Percentiles rank a stretch among this genome's conserved stretches.
Evolutionary conservation across 2,329 filamentous ascomycete species (phyloP).

Genomic region (Claviceps fusiformis): DNA sequence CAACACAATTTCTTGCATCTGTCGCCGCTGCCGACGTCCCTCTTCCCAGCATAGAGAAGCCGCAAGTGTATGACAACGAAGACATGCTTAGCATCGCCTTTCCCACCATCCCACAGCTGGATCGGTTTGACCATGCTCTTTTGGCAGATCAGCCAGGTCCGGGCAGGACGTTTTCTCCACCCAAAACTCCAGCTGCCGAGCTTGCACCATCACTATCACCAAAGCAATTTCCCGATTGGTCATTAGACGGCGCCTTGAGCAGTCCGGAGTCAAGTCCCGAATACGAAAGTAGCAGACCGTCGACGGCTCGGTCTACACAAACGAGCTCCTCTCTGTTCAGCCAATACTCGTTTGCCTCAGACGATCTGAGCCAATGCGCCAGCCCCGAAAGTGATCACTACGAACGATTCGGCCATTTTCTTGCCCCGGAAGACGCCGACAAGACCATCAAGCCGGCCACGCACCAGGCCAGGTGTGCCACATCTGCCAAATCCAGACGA

Average conservation of each 20-base stretch:
- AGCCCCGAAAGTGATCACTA: slow-evolving; percentile 31
- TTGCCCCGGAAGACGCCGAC: slow-evolving; percentile 16
- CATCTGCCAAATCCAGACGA: slow-evolving; percentile 27
- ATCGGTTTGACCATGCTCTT: slow-evolving; percentile 19
- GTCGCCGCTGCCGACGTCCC: slow-evolving; percentile 52
- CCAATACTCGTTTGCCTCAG: slow-evolving; percentile 40
- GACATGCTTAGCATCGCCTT: slow-evolving; percentile 27
- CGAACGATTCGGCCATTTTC: slow-evolving; percentile 13
- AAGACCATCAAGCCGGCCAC: slow-evolving; percentile 15
- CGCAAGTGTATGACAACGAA: slow-evolving; percentile 28
- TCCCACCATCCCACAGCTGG: slow-evolving; percentile 20
- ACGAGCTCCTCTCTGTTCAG: slow-evolving; percentile 45
- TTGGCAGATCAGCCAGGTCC: slow-evolving; percentile 19
- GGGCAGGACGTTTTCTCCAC: slow-evolving; percentile 35
- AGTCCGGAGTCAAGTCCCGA: slow-evolving; percentile 46
- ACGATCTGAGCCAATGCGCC: slow-evolving; percentile 37
- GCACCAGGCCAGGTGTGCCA: slow-evolving; percentile 8
- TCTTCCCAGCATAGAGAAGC: slow-evolving; percentile 50
- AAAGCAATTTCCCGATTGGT: slow-evolving; percentile 43
- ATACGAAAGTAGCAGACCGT: slow-evolving; percentile 45
- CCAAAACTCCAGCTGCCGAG: slow-evolving; percentile 44
- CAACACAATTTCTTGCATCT: slow-evolving; percentile 52
- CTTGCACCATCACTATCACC: slow-evolving; percentile 29
- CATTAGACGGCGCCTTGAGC: slow-evolving; percentile 41
- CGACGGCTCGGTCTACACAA: slow-evolving; percentile 44